These are phyloP conservation scores for Kwoniella sp. DNA, from an alignment of 768 basidiomycete species.

Conservation along the genomic window DNA sequence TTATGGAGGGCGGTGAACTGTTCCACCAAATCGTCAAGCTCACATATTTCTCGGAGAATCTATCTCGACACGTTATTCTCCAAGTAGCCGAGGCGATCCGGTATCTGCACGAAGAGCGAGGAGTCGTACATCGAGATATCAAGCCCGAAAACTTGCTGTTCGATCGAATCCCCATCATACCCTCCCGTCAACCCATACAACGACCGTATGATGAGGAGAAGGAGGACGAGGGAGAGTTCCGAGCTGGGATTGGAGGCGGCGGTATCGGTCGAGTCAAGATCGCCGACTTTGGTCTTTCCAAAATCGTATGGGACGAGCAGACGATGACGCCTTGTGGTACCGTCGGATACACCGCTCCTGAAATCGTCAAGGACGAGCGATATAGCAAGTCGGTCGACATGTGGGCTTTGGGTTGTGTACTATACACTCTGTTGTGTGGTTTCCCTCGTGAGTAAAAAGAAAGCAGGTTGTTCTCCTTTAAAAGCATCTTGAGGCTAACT, in stretches of 20 bases:
- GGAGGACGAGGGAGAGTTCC: slow-evolving; percentile 96
- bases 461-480: not conserved
- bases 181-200: slow-evolving; percentile 71
- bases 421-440: slow-evolving; percentile 95
- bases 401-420: slow-evolving; percentile 99
- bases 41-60: slow-evolving; percentile 96
- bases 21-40: slow-evolving; percentile 80
- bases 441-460: slow-evolving; percentile 61
- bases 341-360: slow-evolving; percentile 97
- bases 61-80: slow-evolving; percentile 94
- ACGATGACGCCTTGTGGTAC: slow-evolving; percentile 99
- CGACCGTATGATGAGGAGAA: slow-evolving; percentile 98
- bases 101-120: slow-evolving; percentile 94
- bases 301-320: slow-evolving; percentile 98
- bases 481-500: not conserved
- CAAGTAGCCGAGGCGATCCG: slow-evolving; percentile 88
- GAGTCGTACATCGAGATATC: slow-evolving; percentile 98
- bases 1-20: slow-evolving; percentile 96
- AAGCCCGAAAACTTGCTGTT: slow-evolving; percentile 98
- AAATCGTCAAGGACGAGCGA: slow-evolving; percentile 95
- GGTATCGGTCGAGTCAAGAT: slow-evolving; percentile 98
- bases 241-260: slow-evolving; percentile 87
- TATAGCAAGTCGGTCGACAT: slow-evolving; percentile 79
- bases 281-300: slow-evolving; percentile 95
- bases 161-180: slow-evolving; percentile 85